A percentile compares a stretch with the other conserved stretches of the same genome.
Evolutionary conservation across 1,284 basidiomycete species (phyloP).

Genomic region (Agroathelia rolfsii): DNA sequence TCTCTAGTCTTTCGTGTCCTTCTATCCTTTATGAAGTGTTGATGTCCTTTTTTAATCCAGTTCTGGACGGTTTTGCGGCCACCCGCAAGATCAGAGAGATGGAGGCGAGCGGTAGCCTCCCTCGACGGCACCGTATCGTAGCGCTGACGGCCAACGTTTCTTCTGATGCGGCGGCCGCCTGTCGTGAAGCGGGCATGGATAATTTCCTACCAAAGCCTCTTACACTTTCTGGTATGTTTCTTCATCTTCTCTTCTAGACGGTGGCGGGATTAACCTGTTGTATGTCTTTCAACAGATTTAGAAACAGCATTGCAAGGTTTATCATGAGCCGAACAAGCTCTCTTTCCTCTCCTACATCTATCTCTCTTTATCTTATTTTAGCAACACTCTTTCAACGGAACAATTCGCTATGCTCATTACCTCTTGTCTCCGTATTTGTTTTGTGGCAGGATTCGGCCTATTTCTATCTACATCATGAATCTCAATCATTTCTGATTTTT

Average conservation of each 20-base stretch:
- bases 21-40: constrained; percentile 15
- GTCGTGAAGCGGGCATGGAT: constrained; percentile 21
- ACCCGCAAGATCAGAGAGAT: constrained; percentile 17
- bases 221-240: constrained; percentile 16
- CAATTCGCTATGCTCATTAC: too few relatives aligned
- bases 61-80: constrained; percentile 20
- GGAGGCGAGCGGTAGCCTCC: constrained; percentile 16
- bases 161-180: constrained; percentile 18
- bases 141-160: constrained; percentile 23
- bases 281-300: background rate
- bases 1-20: background rate
- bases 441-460: too few relatives aligned
- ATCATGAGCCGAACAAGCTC: too few relatives aligned
- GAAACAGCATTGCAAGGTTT: constrained; percentile 18
- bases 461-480: too few relatives aligned
- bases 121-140: constrained; percentile 18
- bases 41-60: too few relatives aligned
- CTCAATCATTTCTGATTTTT: too few relatives aligned
- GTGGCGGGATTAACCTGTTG: background rate
- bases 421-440: too few relatives aligned
- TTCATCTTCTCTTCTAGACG: background rate
- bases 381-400: too few relatives aligned
- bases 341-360: too few relatives aligned
- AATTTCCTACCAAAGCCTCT: constrained; percentile 22
- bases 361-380: too few relatives aligned